phyloP scores from a whole-genome alignment of 805 yeast genomes.

The Ogataea nonfermentans region DNA sequence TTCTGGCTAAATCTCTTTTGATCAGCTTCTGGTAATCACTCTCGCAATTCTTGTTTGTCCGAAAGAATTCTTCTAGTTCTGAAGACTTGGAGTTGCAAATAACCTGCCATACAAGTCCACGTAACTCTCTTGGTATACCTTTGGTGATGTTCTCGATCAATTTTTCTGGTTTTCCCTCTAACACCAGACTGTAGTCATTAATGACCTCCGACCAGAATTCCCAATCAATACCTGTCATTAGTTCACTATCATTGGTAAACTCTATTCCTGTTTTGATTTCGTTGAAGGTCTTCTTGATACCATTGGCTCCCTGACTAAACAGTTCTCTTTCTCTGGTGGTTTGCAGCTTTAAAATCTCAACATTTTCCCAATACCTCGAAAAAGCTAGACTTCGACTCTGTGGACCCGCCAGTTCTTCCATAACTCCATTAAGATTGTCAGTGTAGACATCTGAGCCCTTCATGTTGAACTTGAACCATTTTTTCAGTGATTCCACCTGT shows the following conservation, averaged over 20 bases:
- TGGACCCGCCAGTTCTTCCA: slow-evolving; percentile 26
- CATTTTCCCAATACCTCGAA: slow-evolving; percentile 56
- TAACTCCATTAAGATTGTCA: slow-evolving; percentile 20
- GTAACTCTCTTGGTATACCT: slow-evolving; percentile 81
- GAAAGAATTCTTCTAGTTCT: slow-evolving; percentile 57
- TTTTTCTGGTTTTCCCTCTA: slow-evolving; percentile 56
- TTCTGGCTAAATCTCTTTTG: slow-evolving; percentile 78
- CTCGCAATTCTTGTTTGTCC: slow-evolving; percentile 42
- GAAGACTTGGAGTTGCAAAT: slow-evolving; percentile 75
- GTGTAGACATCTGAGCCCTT: slow-evolving; percentile 26
- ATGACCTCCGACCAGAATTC: slow-evolving; percentile 86
- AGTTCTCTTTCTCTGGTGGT: slow-evolving; percentile 53
- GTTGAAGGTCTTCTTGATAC: slow-evolving; percentile 42
- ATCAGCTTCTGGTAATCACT: slow-evolving; percentile 74
- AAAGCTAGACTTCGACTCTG: slow-evolving; percentile 59
- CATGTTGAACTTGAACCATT: slow-evolving; percentile 33
- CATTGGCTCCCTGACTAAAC: slow-evolving; percentile 45
- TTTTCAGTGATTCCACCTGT: slow-evolving; percentile 14
- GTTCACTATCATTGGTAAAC: slow-evolving; percentile 33
- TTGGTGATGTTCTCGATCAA: slow-evolving; percentile 59
- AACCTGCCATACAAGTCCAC: slow-evolving; percentile 93
- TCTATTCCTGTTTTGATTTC: slow-evolving; percentile 49
- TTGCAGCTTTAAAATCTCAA: slow-evolving; percentile 47
- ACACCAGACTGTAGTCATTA: slow-evolving; percentile 69
- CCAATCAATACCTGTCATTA: slow-evolving; percentile 59